Conservation (phyloP, 495 filamentous ascomycete genomes). For the Podospora appendiculata region DNA sequence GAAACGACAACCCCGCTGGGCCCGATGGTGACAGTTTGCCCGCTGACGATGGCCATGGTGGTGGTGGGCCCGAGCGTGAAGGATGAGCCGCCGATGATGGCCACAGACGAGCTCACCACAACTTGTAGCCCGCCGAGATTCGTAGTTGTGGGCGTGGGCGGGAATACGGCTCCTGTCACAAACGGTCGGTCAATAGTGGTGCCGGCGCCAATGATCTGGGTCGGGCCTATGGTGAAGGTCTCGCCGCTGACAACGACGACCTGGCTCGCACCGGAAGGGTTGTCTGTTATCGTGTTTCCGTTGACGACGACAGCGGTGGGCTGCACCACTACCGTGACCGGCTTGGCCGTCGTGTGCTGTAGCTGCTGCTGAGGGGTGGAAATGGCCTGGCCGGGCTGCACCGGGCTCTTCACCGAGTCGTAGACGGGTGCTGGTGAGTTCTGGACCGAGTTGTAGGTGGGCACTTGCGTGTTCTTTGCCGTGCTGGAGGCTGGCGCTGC, state of each 20-base stretch:
- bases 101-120: constrained; percentile 29
- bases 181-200: constrained; percentile 30
- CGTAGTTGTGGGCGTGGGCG: constrained; percentile 28
- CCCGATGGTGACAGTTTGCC: constrained; percentile 40
- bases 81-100: constrained; percentile 38
- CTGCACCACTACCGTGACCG: constrained; percentile 31
- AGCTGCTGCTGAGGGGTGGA: background rate
- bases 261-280: constrained; percentile 23
- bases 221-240: constrained; percentile 37
- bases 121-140: constrained; percentile 33
- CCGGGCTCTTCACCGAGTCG: background rate
- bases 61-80: constrained; percentile 27
- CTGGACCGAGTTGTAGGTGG: constrained; percentile 20
- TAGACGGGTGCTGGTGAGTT: background rate
- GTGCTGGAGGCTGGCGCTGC: background rate
- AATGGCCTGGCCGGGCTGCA: background rate
- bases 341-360: constrained; percentile 11
- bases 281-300: constrained; percentile 32
- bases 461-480: constrained; percentile 9
- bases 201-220: constrained; percentile 30
- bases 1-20: constrained; percentile 32
- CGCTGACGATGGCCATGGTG: constrained; percentile 16
- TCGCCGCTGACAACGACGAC: constrained; percentile 31
- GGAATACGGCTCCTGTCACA: constrained; percentile 10
- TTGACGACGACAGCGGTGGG: constrained; percentile 35